Percentiles rank a stretch among this genome's conserved stretches.
These are phyloP conservation scores for Magnusiomyces ingens DNA, from an alignment of 1,139 yeast genomes.

Conservation along the genomic window DNA sequence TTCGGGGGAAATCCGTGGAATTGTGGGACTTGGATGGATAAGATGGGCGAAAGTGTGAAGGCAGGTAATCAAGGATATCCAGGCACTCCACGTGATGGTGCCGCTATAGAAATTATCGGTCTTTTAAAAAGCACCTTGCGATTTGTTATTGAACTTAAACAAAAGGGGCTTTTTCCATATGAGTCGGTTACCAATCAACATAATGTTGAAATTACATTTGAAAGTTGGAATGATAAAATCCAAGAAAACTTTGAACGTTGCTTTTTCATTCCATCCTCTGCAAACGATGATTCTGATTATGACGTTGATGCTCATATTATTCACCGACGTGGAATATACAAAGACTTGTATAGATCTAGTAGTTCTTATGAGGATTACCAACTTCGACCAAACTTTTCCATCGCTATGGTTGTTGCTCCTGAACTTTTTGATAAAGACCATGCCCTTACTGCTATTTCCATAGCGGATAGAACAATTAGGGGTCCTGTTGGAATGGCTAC, in stretches of 20 bases:
- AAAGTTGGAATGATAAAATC: conserved; percentile 66
- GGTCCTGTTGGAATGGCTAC: conserved; percentile 94
- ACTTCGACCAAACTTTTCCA: conserved; percentile 82
- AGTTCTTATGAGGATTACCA: conserved; percentile 93
- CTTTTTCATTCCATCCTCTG: conserved; percentile 64
- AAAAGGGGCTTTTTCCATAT: conserved; percentile 47
- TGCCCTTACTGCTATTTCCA: conserved; percentile 56
- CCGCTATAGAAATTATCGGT: conserved; percentile 90
- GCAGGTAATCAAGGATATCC: conserved; percentile 88
- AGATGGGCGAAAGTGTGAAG: conserved; percentile 88
- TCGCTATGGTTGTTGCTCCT: conserved; percentile 91
- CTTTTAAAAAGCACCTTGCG: conserved; percentile 75
- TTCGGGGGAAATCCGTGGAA: conserved; percentile 89
- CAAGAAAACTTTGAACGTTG: conserved; percentile 70
- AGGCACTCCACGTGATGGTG: conserved; percentile 97
- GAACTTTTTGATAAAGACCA: conserved; percentile 63
- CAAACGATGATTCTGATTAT: conserved; percentile 51
- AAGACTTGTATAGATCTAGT: conserved; percentile 73
- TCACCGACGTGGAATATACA: conserved; percentile 89
- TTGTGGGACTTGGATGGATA: conserved; percentile 99
- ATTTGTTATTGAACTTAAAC: conserved; percentile 59
- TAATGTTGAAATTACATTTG: conserved; percentile 47
- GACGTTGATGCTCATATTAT: conserved; percentile 59
- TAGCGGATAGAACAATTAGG: conserved; percentile 67
- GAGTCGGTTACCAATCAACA: conserved; percentile 41